Percentiles rank a stretch among this genome's conserved stretches.
These are phyloP conservation scores for Mimosa bimucronata DNA, from an alignment of 306 rosid genomes.

Conservation along the genomic window DNA sequence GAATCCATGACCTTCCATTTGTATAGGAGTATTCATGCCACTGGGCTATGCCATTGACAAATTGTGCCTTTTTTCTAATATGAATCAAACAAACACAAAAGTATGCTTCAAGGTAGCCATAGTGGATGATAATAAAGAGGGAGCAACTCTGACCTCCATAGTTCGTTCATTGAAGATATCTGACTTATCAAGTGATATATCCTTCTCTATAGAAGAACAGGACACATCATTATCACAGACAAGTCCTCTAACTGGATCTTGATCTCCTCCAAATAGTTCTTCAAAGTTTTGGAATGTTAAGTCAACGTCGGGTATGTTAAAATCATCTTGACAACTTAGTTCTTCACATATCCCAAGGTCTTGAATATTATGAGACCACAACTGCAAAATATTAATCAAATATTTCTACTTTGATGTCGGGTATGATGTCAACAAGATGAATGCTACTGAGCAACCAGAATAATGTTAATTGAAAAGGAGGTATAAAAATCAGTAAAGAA, in stretches of 20 bases:
- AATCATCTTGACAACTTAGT: constrained; percentile 64
- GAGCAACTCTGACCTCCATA: constrained; percentile 55
- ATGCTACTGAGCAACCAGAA: constrained; percentile 28
- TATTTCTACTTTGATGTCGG: constrained; percentile 35
- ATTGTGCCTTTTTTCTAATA: neutral
- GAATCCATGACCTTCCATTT: too few relatives aligned
- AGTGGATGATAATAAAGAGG: constrained; percentile 12
- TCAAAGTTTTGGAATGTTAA: constrained; percentile 76
- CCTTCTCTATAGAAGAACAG: constrained; percentile 59
- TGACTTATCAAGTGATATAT: constrained; percentile 54
- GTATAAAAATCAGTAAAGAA: neutral
- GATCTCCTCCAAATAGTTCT: constrained; percentile 79
- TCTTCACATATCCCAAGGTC: constrained; percentile 93
- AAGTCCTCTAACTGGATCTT: constrained; percentile 57
- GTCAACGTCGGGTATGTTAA: constrained; percentile 87
- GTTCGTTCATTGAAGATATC: constrained; percentile 49
- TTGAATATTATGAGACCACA: constrained; percentile 92
- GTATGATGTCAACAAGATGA: constrained; percentile 24
- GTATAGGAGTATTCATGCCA: too few relatives aligned
- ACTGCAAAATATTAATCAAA: constrained; percentile 55
- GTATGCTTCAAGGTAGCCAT: constrained; percentile 8
- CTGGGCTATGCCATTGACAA: too few relatives aligned
- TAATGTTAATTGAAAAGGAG: constrained; percentile 9
- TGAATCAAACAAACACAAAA: neutral
- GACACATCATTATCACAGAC: constrained; percentile 56